These are phyloP conservation scores for Graphiopsis chlorocephala DNA, from an alignment of 2,329 filamentous ascomycete genomes.

Conservation along the genomic window DNA sequence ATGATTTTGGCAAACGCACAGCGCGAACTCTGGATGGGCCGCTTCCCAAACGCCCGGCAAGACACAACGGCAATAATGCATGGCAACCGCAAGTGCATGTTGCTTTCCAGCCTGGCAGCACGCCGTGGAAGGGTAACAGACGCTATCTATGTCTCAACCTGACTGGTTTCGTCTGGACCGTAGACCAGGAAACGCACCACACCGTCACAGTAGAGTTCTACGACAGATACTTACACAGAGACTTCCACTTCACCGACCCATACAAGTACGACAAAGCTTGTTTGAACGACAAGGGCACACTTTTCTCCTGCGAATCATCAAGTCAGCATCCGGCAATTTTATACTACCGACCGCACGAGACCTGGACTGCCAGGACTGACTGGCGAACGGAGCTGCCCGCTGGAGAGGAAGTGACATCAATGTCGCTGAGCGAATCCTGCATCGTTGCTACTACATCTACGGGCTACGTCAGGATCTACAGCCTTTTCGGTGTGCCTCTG, in stretches of 20 bases:
- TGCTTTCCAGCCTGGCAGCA: conserved; percentile 89
- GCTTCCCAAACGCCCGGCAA: conserved; percentile 52
- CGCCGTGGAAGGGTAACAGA: conserved; percentile 90
- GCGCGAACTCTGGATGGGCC: conserved; percentile 37
- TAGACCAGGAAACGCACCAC: conserved; percentile 83
- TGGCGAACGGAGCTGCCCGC: conserved; percentile 86
- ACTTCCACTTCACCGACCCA: conserved; percentile 97
- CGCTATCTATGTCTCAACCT: conserved; percentile 92
- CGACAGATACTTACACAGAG: conserved; percentile 84
- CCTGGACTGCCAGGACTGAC: conserved; percentile 86
- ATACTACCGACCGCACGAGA: conserved; percentile 97
- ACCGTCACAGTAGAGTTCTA: conserved; percentile 98
- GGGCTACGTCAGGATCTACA: conserved; percentile 90
- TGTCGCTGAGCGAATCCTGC: conserved; percentile 88
- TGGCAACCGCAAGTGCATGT: conserved; percentile 71
- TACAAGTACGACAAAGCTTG: conserved; percentile 96
- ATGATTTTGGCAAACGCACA: conserved; percentile 61
- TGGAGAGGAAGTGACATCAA: conserved; percentile 81
- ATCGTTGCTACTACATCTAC: conserved; percentile 82
- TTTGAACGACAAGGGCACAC: conserved; percentile 74
- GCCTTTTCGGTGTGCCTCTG: conserved; percentile 84
- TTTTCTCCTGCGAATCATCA: conserved; percentile 76
- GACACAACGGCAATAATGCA: conserved; percentile 36
- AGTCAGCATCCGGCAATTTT: conserved; percentile 70
- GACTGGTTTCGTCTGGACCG: conserved; percentile 93